Base-by-base conservation (phyloP, 345 rosid genomes). In the Leavenworthia alabamica region DNA sequence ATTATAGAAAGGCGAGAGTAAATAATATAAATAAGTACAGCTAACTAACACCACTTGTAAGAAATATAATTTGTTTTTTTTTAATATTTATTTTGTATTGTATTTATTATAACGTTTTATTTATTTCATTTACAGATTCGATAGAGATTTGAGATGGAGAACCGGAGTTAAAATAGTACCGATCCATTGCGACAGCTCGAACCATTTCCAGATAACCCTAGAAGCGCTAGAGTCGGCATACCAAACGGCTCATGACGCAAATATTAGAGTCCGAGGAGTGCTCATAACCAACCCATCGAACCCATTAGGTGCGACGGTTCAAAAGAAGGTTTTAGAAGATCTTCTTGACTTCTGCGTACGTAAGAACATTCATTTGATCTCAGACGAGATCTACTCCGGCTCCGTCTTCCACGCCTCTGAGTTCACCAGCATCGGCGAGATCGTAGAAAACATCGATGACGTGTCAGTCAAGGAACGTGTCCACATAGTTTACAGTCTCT, bases 251-350 rank as follows among this genome's bases (percentile, higher is more conserved):
- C 74, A 58, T 59, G 59, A 82, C 12, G 75, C 58, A 63, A 82
- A 80, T 54, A 42, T 77, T 31, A 79, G 73, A 74, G 97, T 86
- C 11, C 66, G 91, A 61, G 99, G 89, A 0, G 78, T 93, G 8
- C 83, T 93, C 12, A 85, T 93, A 74, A 89, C 96, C 45, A 93
- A 93, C 78, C 99, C 99, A 0, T 93, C 99, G 4, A 93, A 93
- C 80, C 99, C 99, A 0, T 59, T 89, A 47, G 99, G 99, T 1
- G 84, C 81, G 23, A 80, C 96, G 4, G 66, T 82, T 51, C 86
- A 80, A 54, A 77, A 89, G 20, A 19, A 71, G 9, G 84, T 78
- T 63, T 81, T 93, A 7, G 86, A 81, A 75, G 52, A 81, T 16
- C 77, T 93, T 43, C 83, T 89, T 16, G 88, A 85, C 36, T 93